Evolutionary conservation across 2,329 filamentous ascomycete genomes (phyloP), one percentile per base, ranked within the genome.

Genomic region (Zasmidium cellare): DNA sequence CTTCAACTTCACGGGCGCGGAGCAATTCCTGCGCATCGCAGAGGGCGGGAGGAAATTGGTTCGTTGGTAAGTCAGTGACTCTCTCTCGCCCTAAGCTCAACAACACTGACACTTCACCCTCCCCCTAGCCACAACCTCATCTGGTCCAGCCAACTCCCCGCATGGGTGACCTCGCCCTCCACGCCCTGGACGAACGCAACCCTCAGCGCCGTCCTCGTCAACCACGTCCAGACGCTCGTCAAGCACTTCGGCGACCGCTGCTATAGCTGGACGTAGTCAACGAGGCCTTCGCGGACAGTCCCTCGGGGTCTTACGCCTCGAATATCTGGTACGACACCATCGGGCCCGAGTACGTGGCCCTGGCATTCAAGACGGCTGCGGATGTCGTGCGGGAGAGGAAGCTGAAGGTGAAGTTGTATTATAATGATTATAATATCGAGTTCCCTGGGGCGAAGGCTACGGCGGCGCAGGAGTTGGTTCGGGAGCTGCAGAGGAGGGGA

Each of bases 91-190:
- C n/a, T n/a, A n/a, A n/a, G n/a, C 19, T 23, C 31, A 23, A 19
- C 19, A 16, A 24, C 50, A 3, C 7, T 44, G 7, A 45, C 12
- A 23, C 23, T 45, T 5, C 9, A 48, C 63, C 71, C 52, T 67
- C 74, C 55, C 65, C 25, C 74, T 47, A 78, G 76, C 69, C 76
- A 78, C 60, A 76, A 64, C 9, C 65, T 77, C 3, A 74, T 78
- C 2, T 78, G 76, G 76, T 70, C 77, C 64, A 71, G 65, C 41
- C 75, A 77, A 50, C 66, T 77, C 14, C 75, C 76, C 0, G 57
- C 53, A 14, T 78, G 76, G 74, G 72, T 76, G 0, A 68, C 67
- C 1, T 62, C 65, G 9, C 46, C 53, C 19, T 19, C 31, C 24
- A 74, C 74, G 38, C 67, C 68, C 6, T 69, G 66, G 46, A 69